phyloP scores from a whole-genome alignment of 306 rosid genomes.

The Ochetophila trinervis region DNA sequence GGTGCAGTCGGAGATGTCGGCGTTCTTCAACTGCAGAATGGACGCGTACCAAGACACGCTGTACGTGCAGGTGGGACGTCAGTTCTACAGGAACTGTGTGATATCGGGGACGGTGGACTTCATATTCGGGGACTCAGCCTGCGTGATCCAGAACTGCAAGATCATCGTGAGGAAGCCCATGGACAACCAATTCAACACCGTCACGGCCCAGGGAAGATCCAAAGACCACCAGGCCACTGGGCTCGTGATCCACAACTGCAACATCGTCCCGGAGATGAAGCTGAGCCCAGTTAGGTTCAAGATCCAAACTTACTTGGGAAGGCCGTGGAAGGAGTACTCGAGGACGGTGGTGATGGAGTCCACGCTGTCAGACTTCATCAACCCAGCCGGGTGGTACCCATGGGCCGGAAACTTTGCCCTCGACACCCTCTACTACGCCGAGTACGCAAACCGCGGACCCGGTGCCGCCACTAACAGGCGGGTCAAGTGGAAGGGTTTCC shows the following conservation, averaged over 20 bases:
- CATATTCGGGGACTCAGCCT: conserved; percentile 56
- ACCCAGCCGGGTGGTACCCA: conserved; percentile 34
- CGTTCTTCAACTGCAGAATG: conserved; percentile 55
- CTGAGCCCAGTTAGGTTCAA: conserved; percentile 31
- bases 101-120: conserved; percentile 71
- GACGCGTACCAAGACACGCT: conserved; percentile 66
- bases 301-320: conserved; percentile 43
- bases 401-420: conserved; percentile 38
- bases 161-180: conserved; percentile 49
- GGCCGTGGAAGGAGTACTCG: conserved; percentile 62
- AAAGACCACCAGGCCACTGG: conserved; percentile 17
- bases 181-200: conserved; percentile 36
- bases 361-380: conserved; percentile 39
- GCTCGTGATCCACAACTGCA: conserved; percentile 55
- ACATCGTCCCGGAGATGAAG: conserved; percentile 44
- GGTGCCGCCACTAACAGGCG: conserved; percentile 41
- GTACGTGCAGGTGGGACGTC: conserved; percentile 54
- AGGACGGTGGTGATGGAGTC: conserved; percentile 58
- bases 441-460: conserved; percentile 53
- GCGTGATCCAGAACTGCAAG: conserved; percentile 50
- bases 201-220: conserved; percentile 50
- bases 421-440: conserved; percentile 48
- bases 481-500: conserved; percentile 56
- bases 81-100: conserved; percentile 74
- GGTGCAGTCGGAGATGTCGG: conserved; percentile 48